A percentile compares a stretch with the other conserved stretches of the same genome.
Evolutionary conservation across 2,329 filamentous ascomycete genomes (phyloP).

Genomic region (Monascus ruber): DNA sequence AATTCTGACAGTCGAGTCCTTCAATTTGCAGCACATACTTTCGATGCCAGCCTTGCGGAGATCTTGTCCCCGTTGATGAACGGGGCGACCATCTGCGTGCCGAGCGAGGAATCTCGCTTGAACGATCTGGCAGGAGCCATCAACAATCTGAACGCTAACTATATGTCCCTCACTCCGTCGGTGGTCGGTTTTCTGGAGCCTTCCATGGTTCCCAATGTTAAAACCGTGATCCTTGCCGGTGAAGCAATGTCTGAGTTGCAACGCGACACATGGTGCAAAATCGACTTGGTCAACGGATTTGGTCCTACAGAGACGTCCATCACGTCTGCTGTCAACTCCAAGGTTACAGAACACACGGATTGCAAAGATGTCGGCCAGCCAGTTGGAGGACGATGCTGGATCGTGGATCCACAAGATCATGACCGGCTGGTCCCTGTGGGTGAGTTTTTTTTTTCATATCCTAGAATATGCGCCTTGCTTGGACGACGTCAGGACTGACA

Average conservation of each 20-base stretch:
- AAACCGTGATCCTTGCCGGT: constrained; percentile 33
- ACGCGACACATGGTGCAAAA: constrained; percentile 24
- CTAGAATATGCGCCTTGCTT: too few species aligned
- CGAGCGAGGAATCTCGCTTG: constrained; percentile 38
- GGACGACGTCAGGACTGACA: too few species aligned
- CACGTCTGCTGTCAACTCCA: constrained; percentile 21
- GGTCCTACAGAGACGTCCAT: constrained; percentile 34
- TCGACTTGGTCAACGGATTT: constrained; percentile 32
- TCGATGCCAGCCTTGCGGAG: constrained; percentile 46
- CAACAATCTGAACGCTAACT: constrained; percentile 41
- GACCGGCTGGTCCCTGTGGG: constrained; percentile 32
- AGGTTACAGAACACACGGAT: constrained; percentile 18
- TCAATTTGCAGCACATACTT: constrained; percentile 45
- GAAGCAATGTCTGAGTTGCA: constrained; percentile 39
- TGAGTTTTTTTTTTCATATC: too few species aligned
- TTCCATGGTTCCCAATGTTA: constrained; percentile 31
- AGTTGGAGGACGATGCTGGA: constrained; percentile 25
- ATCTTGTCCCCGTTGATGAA: constrained; percentile 43
- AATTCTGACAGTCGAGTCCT: constrained; percentile 44
- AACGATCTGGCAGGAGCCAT: constrained; percentile 42
- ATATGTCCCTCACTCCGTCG: constrained; percentile 49
- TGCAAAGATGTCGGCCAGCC: constrained; percentile 25
- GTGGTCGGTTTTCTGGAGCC: constrained; percentile 40
- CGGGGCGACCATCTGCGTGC: constrained; percentile 50
- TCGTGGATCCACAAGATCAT: constrained; percentile 30